Percentiles rank a stretch among this genome's conserved stretches.
phyloP scores from a whole-genome alignment of 2,329 filamentous ascomycete genomes.

The Juglanconis sp. region DNA sequence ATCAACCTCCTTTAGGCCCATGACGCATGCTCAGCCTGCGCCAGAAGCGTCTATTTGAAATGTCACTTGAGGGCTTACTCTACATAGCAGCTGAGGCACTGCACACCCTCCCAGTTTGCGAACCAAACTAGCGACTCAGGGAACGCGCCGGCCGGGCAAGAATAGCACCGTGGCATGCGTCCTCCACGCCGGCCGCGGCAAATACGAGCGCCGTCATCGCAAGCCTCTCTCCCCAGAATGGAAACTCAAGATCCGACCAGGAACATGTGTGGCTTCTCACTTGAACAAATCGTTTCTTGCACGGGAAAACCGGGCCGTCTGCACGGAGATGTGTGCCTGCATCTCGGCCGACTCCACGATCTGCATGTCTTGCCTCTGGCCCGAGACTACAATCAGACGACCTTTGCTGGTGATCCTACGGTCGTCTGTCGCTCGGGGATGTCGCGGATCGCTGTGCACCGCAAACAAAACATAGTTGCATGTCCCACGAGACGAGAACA shows the following conservation, averaged over 20 bases:
- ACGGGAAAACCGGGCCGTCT: not conserved
- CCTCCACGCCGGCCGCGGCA: no score
- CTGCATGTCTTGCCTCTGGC: not conserved
- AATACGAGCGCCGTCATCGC: no score
- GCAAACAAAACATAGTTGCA: not conserved
- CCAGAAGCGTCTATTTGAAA: not conserved
- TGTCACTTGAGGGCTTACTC: not conserved
- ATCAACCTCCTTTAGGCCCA: conserved; percentile 2
- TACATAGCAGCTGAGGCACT: not conserved
- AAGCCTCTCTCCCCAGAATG: no score
- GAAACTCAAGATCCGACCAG: no score
- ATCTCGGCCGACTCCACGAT: not conserved
- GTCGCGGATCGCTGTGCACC: not conserved
- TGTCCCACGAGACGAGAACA: not conserved
- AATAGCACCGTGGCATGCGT: not conserved
- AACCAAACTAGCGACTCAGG: not conserved
- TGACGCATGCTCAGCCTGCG: not conserved
- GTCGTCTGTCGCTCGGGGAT: not conserved
- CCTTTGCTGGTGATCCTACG: not conserved
- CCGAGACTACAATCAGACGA: not conserved
- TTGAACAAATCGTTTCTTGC: not conserved
- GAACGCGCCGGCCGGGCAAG: not conserved
- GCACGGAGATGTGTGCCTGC: not conserved
- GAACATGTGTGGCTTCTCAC: no score
- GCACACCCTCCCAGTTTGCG: not conserved